Evolutionary conservation across 768 basidiomycete species (phyloP), one percentile per base, ranked within the genome.

Genomic region (Nidula microcarpa): DNA sequence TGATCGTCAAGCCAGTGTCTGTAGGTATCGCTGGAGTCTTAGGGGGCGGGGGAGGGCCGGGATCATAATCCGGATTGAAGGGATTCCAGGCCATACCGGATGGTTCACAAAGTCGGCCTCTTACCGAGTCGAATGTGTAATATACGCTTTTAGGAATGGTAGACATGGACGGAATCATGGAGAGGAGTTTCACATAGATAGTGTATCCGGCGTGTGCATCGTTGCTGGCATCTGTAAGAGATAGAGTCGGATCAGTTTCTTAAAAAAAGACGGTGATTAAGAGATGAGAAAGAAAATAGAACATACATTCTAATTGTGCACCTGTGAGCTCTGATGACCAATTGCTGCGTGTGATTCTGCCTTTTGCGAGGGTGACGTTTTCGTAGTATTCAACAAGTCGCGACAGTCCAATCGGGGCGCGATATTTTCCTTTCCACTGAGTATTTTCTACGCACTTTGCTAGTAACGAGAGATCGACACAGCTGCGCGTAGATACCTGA

Each of bases 371-470:
- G 0, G 68, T 60, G 10, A 74, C 69, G 37, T 75, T 69, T 54
- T 84, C 73, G 52, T 91, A 92, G 1, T 68, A 67, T 57, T 85
- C 81, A n/a, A 84, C 70, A 0, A 92, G 74, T 14, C 84, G 77
- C 30, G 86, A 75, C 7, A 91, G 75, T 14, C 87, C 86, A 36
- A 92, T 75, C 8, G 77, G 71, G 4, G 61, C 54, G n/a, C 65
- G 74, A 59, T 88, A 91, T 53, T 72, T 79, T 39, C 88, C 89
- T 67, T 86, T 85, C 88, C 89, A 91, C 33, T 74, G 77, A 5
- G 69, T 69, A 57, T 87, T 86, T 61, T 91, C 90, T 43, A 82
- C 86, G 0, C 81, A 80, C 33, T 82, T 77, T 13, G 89, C 89
- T 17, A 92, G 73, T 5, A 87, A 72, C 43, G 83, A 76, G 6